Conservation (phyloP, 1,139 yeast species). For the Saccharomycopsis crataegensis region DNA sequence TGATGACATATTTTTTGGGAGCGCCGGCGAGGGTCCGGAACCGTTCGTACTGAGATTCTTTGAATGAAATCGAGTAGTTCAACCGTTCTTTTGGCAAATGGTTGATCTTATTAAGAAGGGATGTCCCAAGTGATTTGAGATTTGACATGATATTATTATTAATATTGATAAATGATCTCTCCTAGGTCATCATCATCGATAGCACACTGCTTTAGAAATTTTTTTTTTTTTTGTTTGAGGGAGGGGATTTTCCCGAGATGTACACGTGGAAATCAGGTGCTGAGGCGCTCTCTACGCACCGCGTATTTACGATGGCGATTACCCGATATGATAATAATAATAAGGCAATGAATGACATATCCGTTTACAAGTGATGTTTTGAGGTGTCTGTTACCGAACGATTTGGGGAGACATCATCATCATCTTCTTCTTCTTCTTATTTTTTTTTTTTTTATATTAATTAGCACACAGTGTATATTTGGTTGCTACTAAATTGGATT, state of each 20-base stretch:
- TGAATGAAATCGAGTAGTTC: slow-evolving; percentile 60
- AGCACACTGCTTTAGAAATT: neutral
- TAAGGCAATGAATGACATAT: too few species aligned
- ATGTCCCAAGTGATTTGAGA: slow-evolving; percentile 31
- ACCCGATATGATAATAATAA: too few species aligned
- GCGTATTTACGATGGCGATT: too few species aligned
- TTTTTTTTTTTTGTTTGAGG: neutral
- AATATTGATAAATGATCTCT: neutral
- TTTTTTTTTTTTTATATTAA: too few species aligned
- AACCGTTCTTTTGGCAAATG: slow-evolving; percentile 57
- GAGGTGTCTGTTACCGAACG: too few species aligned
- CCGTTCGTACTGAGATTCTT: slow-evolving; percentile 55
- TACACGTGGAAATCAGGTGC: too few species aligned
- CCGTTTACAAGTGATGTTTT: too few species aligned
- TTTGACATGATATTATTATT: neutral
- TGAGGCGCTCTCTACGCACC: too few species aligned
- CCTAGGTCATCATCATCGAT: neutral
- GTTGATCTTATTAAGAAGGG: slow-evolving; percentile 35
- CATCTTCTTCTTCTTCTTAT: too few species aligned
- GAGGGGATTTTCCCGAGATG: neutral
- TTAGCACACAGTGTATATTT: too few species aligned
- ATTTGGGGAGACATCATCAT: too few species aligned
- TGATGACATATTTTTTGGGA: slow-evolving; percentile 24
- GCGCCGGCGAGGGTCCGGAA: slow-evolving; percentile 37
- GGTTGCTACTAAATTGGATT: too few species aligned